phyloP scores from a whole-genome alignment of 331 rosid genomes.

The Arachis monticola region DNA sequence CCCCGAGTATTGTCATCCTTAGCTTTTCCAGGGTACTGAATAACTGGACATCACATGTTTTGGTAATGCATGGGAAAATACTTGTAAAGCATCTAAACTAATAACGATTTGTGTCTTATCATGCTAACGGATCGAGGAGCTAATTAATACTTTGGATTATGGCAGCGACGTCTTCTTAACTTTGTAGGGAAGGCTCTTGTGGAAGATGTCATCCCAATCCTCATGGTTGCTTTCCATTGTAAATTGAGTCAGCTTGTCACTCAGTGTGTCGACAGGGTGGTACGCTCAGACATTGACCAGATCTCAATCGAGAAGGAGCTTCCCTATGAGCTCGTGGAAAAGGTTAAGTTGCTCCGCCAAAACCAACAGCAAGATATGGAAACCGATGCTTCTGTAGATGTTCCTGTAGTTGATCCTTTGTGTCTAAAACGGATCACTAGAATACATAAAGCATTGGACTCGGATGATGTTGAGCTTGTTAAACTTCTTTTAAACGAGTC shows the following conservation, averaged over 20 bases:
- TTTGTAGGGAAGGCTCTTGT: constrained; percentile 81
- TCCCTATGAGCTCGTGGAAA: constrained; percentile 61
- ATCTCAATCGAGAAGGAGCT: constrained; percentile 78
- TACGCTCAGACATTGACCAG: constrained; percentile 71
- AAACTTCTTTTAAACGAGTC: constrained; percentile 76
- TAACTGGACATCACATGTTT: background rate
- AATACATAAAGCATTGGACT: constrained; percentile 87
- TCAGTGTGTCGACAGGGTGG: constrained; percentile 70
- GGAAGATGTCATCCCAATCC: constrained; percentile 86
- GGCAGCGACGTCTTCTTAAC: constrained; percentile 87
- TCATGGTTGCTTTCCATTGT: constrained; percentile 72
- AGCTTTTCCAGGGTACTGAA: background rate
- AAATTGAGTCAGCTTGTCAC: constrained; percentile 65
- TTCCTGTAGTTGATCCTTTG: constrained; percentile 40
- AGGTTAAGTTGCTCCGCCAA: constrained; percentile 55
- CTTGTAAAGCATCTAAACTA: constrained; percentile 28
- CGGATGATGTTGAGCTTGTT: constrained; percentile 92
- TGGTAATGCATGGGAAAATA: constrained; percentile 17
- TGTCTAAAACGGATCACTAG: constrained; percentile 66
- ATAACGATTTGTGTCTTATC: constrained; percentile 8
- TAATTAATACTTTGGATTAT: constrained; percentile 37
- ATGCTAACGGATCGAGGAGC: constrained; percentile 27
- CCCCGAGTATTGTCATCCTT: background rate
- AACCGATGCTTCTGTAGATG: constrained; percentile 28
- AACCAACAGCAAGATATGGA: constrained; percentile 49